Evolutionary conservation across 1,284 basidiomycete genomes (phyloP), one percentile per base, ranked within the genome.

Genomic region (Trichosporon inkin): DNA sequence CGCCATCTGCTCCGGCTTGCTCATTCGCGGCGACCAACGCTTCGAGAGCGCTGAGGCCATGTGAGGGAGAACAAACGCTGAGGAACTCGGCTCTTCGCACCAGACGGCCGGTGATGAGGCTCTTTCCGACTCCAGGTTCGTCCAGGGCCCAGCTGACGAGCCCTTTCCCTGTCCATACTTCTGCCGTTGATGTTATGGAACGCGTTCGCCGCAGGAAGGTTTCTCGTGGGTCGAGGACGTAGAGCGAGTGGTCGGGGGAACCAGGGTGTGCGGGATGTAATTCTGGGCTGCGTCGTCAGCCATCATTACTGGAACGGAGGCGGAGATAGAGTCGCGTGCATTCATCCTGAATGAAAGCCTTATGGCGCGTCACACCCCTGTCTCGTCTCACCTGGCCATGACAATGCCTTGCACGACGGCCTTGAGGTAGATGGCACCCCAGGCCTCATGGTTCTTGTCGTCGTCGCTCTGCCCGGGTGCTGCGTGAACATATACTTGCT

Each of bases 111-210:
- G 74, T 76, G 53, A 77, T 75, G 51, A 77, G 66, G 47, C 69
- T 74, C 62, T 76, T 77, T 8, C 74, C 74, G 32, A 65, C 62
- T 20, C 71, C 71, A 4, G 70, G 68, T 55, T 77, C 75, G 1
- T 67, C 64, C 3, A 76, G 61, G 28, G 74, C 73, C 73, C 73
- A 74, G 35, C 65, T 69, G 28, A 77, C 61, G 1, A 76, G 61
- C 0, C 75, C 75, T 53, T 75, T 76, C 19, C 75, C 75, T 10
- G 73, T 72, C 75, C 75, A 77, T 49, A 77, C 74, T 49, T 75
- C 72, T 8, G 56, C 24, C 3, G 62, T 40, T 14, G 60, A 44
- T 20, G 53, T 10, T 10, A 55, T 11, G 24, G 59, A 62, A 19
- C 75, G 70, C 38, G 71, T 67, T 13, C 65, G 61, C 10, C 72